phyloP scores from a whole-genome alignment of 1,284 basidiomycete genomes.

The Cystobasidiaceae sp. region DNA sequence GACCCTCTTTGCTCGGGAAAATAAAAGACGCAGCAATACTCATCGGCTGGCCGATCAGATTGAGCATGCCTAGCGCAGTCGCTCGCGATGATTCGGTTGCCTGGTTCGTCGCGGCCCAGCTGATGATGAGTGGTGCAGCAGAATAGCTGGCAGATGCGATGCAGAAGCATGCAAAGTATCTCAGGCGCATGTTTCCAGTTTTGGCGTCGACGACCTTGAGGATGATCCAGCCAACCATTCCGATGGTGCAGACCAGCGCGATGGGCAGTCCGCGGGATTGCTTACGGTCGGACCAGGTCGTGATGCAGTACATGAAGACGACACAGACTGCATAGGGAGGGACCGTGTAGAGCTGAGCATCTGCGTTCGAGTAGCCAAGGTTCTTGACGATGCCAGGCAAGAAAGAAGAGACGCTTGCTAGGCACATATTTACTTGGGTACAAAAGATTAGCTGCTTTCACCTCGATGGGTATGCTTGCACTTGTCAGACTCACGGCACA shows the following conservation, averaged over 20 bases:
- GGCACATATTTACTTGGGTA: slow-evolving; percentile 58
- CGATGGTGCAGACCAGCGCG: slow-evolving; percentile 47
- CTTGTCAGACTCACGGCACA: no score
- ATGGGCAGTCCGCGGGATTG: background rate
- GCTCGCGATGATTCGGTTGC: slow-evolving; percentile 48
- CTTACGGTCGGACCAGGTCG: background rate
- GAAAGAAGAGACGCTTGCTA: slow-evolving; percentile 53
- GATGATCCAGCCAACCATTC: slow-evolving; percentile 49
- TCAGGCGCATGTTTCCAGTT: slow-evolving; percentile 38
- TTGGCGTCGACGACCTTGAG: slow-evolving; percentile 44
- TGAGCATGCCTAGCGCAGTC: slow-evolving; percentile 50
- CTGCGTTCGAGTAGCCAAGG: slow-evolving; percentile 52
- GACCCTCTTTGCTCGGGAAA: slow-evolving; percentile 49
- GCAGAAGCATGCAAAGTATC: slow-evolving; percentile 49
- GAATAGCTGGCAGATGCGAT: slow-evolving; percentile 47
- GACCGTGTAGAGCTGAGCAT: slow-evolving; percentile 62
- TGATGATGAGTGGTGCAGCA: slow-evolving; percentile 34
- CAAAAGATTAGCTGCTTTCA: background rate
- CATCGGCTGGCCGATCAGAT: slow-evolving; percentile 44
- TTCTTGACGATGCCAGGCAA: slow-evolving; percentile 65
- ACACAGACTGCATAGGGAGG: slow-evolving; percentile 54
- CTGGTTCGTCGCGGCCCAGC: slow-evolving; percentile 41
- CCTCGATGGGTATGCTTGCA: no score
- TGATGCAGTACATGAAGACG: background rate
- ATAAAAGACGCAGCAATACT: slow-evolving; percentile 49